These are phyloP conservation scores for Malus sylvestris DNA, from an alignment of 306 rosid genomes.

Conservation along the genomic window DNA sequence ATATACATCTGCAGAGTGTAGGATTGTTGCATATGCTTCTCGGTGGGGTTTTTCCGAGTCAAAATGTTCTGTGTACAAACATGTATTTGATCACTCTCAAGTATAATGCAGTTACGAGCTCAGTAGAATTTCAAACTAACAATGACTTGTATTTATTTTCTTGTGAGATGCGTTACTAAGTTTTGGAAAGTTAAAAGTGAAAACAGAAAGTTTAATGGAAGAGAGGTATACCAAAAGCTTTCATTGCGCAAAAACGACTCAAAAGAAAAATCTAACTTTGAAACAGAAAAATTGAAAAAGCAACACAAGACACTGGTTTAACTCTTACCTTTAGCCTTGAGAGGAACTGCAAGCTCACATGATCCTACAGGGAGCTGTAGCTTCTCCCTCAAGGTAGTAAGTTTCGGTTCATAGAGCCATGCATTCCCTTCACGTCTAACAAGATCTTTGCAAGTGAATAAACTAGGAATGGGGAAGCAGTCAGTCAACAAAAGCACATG, in stretches of 20 bases:
- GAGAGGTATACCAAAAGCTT: not conserved
- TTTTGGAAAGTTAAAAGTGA: not conserved
- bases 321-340: conserved; percentile 71
- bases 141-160: not conserved
- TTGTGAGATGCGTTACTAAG: not conserved
- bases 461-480: conserved; percentile 68
- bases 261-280: not conserved
- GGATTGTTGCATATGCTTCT: conserved; percentile 89
- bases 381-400: conserved; percentile 53
- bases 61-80: conserved; percentile 46
- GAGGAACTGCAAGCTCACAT: conserved; percentile 76
- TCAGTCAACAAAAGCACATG: conserved; percentile 64
- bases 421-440: conserved; percentile 48
- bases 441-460: conserved; percentile 67
- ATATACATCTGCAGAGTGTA: conserved; percentile 76
- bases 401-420: conserved; percentile 75
- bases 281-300: not conserved
- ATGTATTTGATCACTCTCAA: conserved; percentile 4
- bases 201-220: not conserved
- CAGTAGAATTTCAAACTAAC: not conserved
- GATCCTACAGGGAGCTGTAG: conserved; percentile 72
- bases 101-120: not conserved
- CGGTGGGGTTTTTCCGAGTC: conserved; percentile 51
- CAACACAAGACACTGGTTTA: not conserved
- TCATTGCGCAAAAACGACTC: not conserved